These are phyloP conservation scores for Sugiyamaella sp. DNA, from an alignment of 1,139 yeast genomes.

Conservation along the genomic window DNA sequence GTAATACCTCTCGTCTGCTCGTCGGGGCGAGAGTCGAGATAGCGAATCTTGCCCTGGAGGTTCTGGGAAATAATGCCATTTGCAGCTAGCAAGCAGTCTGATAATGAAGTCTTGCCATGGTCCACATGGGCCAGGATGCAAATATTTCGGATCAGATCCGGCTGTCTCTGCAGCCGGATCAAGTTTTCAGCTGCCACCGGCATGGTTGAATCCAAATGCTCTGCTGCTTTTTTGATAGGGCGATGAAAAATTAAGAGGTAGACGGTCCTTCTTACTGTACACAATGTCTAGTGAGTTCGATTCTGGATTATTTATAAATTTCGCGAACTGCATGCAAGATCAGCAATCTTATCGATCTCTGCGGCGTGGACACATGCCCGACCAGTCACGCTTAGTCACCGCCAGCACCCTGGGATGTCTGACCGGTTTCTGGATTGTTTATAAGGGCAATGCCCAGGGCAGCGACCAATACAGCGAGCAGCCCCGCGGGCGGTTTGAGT, in stretches of 20 bases:
- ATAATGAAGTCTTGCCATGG: slow-evolving; percentile 95
- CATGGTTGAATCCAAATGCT: slow-evolving; percentile 27
- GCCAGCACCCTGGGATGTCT: neutral
- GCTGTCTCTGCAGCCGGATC: slow-evolving; percentile 65
- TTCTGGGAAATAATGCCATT: slow-evolving; percentile 95
- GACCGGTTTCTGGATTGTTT: no score
- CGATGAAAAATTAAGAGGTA: no score
- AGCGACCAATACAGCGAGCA: no score
- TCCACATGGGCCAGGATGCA: slow-evolving; percentile 98
- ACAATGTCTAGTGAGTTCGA: neutral
- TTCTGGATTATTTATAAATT: neutral
- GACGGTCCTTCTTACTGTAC: no score
- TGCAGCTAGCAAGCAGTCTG: slow-evolving; percentile 90
- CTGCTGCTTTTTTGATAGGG: no score
- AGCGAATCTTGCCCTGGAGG: slow-evolving; percentile 93
- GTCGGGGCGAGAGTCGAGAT: slow-evolving; percentile 91
- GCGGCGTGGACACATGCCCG: neutral
- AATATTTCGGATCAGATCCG: slow-evolving; percentile 77
- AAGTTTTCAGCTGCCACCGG: slow-evolving; percentile 62
- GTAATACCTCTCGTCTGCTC: slow-evolving; percentile 97
- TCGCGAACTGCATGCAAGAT: neutral
- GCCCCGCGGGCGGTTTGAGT: no score
- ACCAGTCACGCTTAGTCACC: neutral
- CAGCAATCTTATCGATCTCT: neutral
- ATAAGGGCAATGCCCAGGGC: no score